Base-by-base conservation (phyloP, 2,329 filamentous ascomycete genomes). In the Cytospora mali region DNA sequence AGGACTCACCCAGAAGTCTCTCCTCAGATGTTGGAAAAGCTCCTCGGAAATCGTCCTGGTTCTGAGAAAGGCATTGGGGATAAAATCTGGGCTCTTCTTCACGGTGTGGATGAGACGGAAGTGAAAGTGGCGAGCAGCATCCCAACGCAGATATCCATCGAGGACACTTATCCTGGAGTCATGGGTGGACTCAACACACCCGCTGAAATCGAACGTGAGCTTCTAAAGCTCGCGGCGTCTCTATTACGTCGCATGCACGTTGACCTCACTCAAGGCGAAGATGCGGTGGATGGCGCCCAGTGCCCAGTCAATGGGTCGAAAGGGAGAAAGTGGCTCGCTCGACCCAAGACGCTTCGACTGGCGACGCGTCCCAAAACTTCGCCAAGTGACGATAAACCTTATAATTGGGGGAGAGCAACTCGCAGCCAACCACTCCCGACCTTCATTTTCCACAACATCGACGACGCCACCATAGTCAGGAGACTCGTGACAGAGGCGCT, bases 91-190 rank as follows among this genome's bases (percentile, higher is more conserved):
- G 81, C 79, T 21, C 79, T 97, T 7, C 77, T 98, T 2, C 89
- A 97, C 72, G 94, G 93, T 6, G 81, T 92, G 29, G 94, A 98
- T 73, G 77, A 87, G 58, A 81, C 84, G 0, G 87, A 91, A 63
- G 92, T 98, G 21, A 86, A 87, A 55, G 81, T 87, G 66, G 89
- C 87, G 2, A 85, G 85, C 68, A 84, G 87, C 51, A 76, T 96
- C 1, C 94, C 94, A 0, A 87, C 86, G 1, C 93, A 97, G 74
- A 96, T 98, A 72, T 95, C 92, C 74, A 95, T 98, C 66, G 94
- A 98, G 72, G 93, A 98, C 75, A 95, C 92, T 18, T 98, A 96
- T 73, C 62, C 62, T 1, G 58, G 62, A 2, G 80, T 83, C 35
- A 80, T 83, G 1, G 83, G 85, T 27, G 86, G 87, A 0, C 79